Evolutionary conservation across 2,329 filamentous ascomycete species (phyloP).

Genomic region (Pseudogymnoascus sp.): DNA sequence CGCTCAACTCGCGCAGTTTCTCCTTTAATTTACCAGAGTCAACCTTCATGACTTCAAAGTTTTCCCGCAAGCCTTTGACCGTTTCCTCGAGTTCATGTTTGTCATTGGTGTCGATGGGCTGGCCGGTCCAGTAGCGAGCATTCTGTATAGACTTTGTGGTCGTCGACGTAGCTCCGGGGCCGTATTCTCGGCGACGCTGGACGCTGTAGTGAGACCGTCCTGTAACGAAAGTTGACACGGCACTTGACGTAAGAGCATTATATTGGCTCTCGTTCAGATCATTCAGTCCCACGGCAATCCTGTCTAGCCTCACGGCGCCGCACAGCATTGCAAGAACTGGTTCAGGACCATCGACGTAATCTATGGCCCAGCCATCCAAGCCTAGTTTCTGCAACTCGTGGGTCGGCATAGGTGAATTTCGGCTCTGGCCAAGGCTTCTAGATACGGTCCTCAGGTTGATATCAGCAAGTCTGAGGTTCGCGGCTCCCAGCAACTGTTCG

Average conservation of each 20-base stretch:
- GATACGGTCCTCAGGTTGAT: conserved; percentile 57
- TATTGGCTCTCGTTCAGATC: conserved; percentile 64
- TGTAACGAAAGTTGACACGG: conserved; percentile 62
- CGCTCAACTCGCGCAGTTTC: conserved; percentile 33
- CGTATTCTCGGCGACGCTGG: conserved; percentile 71
- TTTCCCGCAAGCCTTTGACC: conserved; percentile 28
- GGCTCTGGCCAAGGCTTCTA: neutral
- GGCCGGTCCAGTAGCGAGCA: conserved; percentile 68
- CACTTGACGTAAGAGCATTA: conserved; percentile 51
- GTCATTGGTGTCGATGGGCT: conserved; percentile 61
- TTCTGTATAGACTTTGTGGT: conserved; percentile 51
- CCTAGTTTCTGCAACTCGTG: conserved; percentile 53
- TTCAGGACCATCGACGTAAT: conserved; percentile 73
- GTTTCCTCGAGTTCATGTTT: conserved; percentile 49
- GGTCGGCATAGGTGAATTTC: conserved; percentile 32
- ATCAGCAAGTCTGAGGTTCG: conserved; percentile 54
- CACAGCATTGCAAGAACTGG: conserved; percentile 86
- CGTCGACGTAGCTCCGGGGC: conserved; percentile 64
- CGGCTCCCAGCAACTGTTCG: conserved; percentile 47
- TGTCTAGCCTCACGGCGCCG: conserved; percentile 60
- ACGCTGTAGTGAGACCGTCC: conserved; percentile 58
- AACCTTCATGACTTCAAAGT: conserved; percentile 25
- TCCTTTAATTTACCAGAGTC: conserved; percentile 25
- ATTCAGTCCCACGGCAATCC: conserved; percentile 55
- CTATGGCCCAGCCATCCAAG: conserved; percentile 72